Evolutionary conservation across 2,329 filamentous ascomycete species (phyloP).

Genomic region (Diaporthe longicolla): DNA sequence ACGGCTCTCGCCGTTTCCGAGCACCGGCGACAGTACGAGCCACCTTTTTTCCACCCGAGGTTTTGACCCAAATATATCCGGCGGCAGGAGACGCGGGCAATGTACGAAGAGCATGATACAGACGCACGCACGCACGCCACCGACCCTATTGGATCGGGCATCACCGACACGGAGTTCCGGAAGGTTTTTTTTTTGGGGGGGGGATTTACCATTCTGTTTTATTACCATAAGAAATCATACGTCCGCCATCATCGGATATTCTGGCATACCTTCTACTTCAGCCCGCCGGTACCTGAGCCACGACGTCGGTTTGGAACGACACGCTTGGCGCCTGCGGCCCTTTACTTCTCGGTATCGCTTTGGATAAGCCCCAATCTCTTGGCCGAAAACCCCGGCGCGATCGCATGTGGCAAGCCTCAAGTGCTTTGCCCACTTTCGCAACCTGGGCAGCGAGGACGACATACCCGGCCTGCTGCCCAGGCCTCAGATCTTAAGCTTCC

Average conservation of each 20-base stretch:
- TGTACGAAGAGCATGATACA: constrained; percentile 44
- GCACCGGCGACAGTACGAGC: constrained; percentile 24
- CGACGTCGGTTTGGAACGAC: not conserved
- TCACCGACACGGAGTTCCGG: constrained; percentile 43
- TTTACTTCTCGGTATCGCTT: constrained; percentile 17
- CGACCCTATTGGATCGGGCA: constrained; percentile 38
- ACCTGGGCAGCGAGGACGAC: not conserved
- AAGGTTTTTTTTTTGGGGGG: constrained; percentile 29
- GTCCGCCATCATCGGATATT: constrained; percentile 38
- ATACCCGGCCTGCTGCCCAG: not conserved
- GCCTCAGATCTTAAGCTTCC: not conserved
- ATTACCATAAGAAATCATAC: constrained; percentile 38
- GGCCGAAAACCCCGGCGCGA: not conserved
- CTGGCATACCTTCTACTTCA: constrained; percentile 38
- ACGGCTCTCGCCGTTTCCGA: constrained; percentile 27
- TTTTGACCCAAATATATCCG: constrained; percentile 33
- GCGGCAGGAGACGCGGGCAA: constrained; percentile 43
- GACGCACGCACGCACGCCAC: constrained; percentile 40
- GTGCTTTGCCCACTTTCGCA: not conserved
- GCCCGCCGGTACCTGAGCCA: constrained; percentile 8
- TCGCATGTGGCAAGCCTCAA: constrained; percentile 3
- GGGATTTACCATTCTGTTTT: constrained; percentile 38
- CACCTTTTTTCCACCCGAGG: constrained; percentile 33
- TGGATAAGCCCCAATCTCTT: constrained; percentile 19
- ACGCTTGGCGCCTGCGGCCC: not conserved